These are phyloP conservation scores for Gossypium anomalum DNA, from an alignment of 345 rosid species.

Conservation along the genomic window DNA sequence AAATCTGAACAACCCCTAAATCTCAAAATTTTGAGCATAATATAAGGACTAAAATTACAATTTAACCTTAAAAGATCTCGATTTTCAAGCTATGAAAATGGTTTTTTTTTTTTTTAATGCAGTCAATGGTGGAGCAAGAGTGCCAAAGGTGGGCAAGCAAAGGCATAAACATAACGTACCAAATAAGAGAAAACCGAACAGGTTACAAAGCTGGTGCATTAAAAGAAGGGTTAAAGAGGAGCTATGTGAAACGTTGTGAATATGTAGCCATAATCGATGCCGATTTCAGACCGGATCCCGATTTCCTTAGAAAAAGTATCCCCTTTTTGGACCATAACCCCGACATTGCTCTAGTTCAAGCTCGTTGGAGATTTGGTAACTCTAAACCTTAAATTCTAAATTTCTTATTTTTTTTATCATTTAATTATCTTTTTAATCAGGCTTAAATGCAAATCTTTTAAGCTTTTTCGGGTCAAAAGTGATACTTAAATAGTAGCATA, in stretches of 20 bases:
- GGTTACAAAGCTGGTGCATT: constrained; percentile 98
- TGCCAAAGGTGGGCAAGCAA: constrained; percentile 98
- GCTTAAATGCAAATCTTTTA: too few relatives aligned
- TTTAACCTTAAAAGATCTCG: too few relatives aligned
- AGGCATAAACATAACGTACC: constrained; percentile 79
- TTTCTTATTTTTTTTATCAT: too few relatives aligned
- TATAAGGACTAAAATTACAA: too few relatives aligned
- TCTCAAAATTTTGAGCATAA: too few relatives aligned
- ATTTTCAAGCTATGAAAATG: too few relatives aligned
- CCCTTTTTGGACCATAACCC: constrained; percentile 68
- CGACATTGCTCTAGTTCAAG: constrained; percentile 92
- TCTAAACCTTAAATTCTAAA: background rate
- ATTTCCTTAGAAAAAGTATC: constrained; percentile 79
- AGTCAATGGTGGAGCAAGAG: constrained; percentile 95
- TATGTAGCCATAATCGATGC: constrained; percentile 93
- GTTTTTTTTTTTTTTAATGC: background rate
- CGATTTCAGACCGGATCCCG: constrained; percentile 94
- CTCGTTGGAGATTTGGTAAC: constrained; percentile 98
- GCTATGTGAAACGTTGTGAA: constrained; percentile 90
- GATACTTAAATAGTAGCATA: too few relatives aligned
- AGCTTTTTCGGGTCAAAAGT: too few relatives aligned
- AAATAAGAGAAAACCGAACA: constrained; percentile 81
- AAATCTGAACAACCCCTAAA: too few relatives aligned
- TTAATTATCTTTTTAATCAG: too few relatives aligned
- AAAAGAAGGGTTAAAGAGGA: constrained; percentile 86